These are phyloP conservation scores for Colletotrichum tofieldiae DNA, from an alignment of 2,329 filamentous ascomycete genomes.

Conservation along the genomic window DNA sequence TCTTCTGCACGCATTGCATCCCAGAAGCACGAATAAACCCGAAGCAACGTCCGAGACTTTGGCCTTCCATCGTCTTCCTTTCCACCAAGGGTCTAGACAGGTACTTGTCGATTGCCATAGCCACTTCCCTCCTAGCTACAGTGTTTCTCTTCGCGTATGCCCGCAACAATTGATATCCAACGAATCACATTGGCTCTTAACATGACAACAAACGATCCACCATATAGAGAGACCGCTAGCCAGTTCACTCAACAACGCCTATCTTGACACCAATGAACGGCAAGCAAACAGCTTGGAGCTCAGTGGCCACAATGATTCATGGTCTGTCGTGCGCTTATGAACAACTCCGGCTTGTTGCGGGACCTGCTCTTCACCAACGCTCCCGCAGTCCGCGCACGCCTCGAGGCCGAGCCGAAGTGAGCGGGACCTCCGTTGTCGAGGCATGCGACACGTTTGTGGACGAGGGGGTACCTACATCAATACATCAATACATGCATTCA, in stretches of 20 bases:
- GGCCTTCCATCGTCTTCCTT: conserved; percentile 17
- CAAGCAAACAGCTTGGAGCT: conserved; percentile 32
- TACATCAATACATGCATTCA: conserved; percentile 15
- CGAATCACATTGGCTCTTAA: conserved; percentile 20
- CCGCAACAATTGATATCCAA: conserved; percentile 7
- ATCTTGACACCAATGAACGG: conserved; percentile 26
- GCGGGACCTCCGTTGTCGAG: conserved; percentile 25
- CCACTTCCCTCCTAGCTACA: conserved; percentile 13
- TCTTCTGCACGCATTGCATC: neutral
- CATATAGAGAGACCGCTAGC: conserved; percentile 22
- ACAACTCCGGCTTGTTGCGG: conserved; percentile 23
- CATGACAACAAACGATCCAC: conserved; percentile 16
- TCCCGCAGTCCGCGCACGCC: conserved; percentile 36
- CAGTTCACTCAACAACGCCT: conserved; percentile 8
- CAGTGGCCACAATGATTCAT: conserved; percentile 39
- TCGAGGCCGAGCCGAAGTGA: conserved; percentile 32
- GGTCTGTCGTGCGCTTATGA: conserved; percentile 11
- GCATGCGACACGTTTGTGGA: conserved; percentile 12
- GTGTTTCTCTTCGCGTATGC: conserved; percentile 4
- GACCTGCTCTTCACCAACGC: conserved; percentile 23
- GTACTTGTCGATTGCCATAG: conserved; percentile 14
- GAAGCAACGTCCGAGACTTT: neutral
- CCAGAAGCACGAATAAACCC: conserved; percentile 19
- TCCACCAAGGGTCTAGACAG: neutral
- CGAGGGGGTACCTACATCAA: conserved; percentile 24